Percentiles rank a stretch among this genome's conserved stretches.
phyloP scores from a whole-genome alignment of 257 asterid species.

The Primulina huaijiensis region DNA sequence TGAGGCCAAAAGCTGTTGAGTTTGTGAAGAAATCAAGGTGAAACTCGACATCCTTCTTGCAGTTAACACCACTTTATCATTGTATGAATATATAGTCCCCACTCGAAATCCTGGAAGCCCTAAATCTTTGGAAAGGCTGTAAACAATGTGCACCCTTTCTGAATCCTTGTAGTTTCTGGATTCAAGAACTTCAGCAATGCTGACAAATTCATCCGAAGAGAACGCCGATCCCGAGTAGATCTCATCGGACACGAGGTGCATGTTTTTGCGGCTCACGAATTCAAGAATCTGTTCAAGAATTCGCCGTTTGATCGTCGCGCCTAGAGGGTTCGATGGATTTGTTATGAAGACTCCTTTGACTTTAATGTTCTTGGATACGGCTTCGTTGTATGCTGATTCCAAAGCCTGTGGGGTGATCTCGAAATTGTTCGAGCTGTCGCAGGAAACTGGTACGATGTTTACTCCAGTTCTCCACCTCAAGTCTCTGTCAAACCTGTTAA shows the following conservation, averaged over 20 bases:
- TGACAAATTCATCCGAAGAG: conserved; percentile 42
- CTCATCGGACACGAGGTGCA: conserved; percentile 55
- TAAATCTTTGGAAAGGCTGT: conserved; percentile 48
- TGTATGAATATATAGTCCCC: conserved; percentile 52
- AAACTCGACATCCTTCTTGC: conserved; percentile 61
- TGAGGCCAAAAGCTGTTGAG: conserved; percentile 46
- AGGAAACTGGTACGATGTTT: conserved; percentile 41
- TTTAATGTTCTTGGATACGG: conserved; percentile 27
- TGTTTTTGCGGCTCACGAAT: conserved; percentile 31
- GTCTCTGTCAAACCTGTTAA: conserved; percentile 32
- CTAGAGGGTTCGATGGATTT: conserved; percentile 55
- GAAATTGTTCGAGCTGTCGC: conserved; percentile 47
- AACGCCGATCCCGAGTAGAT: conserved; percentile 55
- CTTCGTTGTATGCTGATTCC: conserved; percentile 37
- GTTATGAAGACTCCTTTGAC: conserved; percentile 45
- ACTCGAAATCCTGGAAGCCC: conserved; percentile 57
- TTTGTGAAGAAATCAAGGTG: conserved; percentile 50
- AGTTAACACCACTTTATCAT: conserved; percentile 44
- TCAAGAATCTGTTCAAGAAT: conserved; percentile 38
- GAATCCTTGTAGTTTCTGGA: conserved; percentile 22
- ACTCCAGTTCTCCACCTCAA: conserved; percentile 37
- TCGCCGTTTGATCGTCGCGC: conserved; percentile 38
- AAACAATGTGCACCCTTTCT: conserved; percentile 49
- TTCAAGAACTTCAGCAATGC: conserved; percentile 45
- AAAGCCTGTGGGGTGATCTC: conserved; percentile 38